These are phyloP conservation scores for Pecoramyces ruminantium DNA, from an alignment of 192 early-diverging fungal genomes.

Conservation along the genomic window DNA sequence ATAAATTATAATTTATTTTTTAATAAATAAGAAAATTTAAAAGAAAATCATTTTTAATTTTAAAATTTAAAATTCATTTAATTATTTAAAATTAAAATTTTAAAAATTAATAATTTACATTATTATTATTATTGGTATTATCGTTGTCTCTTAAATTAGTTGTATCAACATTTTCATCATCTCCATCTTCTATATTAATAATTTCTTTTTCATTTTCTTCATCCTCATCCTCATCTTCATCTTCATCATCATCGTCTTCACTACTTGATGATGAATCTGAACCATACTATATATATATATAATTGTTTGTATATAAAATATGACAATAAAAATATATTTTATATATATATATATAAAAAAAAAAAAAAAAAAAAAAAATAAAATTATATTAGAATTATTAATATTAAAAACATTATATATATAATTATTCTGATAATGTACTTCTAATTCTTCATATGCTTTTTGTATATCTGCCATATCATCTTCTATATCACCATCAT, in stretches of 20 bases:
- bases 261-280: background rate
- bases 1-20: too few relatives aligned
- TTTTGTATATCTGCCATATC: slow-evolving; percentile 41
- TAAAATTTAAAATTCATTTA: too few relatives aligned
- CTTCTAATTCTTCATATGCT: slow-evolving; percentile 52
- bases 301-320: too few relatives aligned
- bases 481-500: slow-evolving; percentile 65
- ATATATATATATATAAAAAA: background rate
- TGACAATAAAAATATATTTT: too few relatives aligned
- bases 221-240: slow-evolving; percentile 11
- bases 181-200: slow-evolving; percentile 7
- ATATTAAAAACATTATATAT: too few relatives aligned
- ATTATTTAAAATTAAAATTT: background rate
- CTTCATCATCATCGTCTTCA: slow-evolving; percentile 3
- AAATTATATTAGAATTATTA: background rate
- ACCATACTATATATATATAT: background rate
- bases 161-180: slow-evolving; percentile 9
- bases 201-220: slow-evolving; percentile 7
- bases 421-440: slow-evolving; percentile 5
- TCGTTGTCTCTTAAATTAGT: slow-evolving; percentile 8
- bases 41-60: too few relatives aligned
- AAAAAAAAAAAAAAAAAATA: slow-evolving; percentile 5
- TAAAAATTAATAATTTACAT: slow-evolving; percentile 5
- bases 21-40: too few relatives aligned
- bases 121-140: slow-evolving; percentile 13